Conservation (phyloP, 1,284 basidiomycete genomes). For the Heliocybe sulcata region DNA sequence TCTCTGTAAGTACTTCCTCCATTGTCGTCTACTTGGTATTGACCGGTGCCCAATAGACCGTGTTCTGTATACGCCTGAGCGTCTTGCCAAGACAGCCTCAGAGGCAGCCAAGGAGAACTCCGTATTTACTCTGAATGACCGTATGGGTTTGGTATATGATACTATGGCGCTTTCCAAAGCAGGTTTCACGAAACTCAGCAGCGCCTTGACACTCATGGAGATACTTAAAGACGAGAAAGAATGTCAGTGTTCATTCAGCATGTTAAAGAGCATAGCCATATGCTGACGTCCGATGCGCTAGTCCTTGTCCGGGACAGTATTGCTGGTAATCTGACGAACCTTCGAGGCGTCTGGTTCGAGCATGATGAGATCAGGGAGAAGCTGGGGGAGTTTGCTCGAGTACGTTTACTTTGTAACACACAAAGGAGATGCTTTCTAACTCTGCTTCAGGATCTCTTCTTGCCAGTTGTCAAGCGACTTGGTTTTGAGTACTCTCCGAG, state of each 20-base stretch:
- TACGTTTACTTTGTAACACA: conserved; percentile 24
- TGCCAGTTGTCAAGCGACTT: conserved; percentile 72
- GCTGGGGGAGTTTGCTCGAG: conserved; percentile 59
- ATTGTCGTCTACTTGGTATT: no score
- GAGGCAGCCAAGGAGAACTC: conserved; percentile 67
- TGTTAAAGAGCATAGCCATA: no score
- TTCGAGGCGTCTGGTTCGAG: conserved; percentile 86
- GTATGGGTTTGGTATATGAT: conserved; percentile 82
- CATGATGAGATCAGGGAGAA: conserved; percentile 52
- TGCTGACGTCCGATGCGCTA: conserved; percentile 18
- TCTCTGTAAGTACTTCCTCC: conserved; percentile 70
- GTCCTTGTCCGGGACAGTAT: conserved; percentile 76
- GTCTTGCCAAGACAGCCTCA: conserved; percentile 71
- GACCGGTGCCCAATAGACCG: conserved; percentile 53
- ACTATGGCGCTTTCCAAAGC: conserved; percentile 77
- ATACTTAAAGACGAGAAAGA: conserved; percentile 69
- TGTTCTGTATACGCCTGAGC: conserved; percentile 81
- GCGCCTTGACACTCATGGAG: conserved; percentile 68
- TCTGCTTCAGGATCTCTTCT: conserved; percentile 54
- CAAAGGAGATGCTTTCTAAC: not conserved
- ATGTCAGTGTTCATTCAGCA: conserved; percentile 37
- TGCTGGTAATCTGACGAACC: conserved; percentile 41
- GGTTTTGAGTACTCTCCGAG: conserved; percentile 71
- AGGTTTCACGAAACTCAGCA: conserved; percentile 72
- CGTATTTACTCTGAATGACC: conserved; percentile 77